Conservation (phyloP, 2,329 filamentous ascomycete species). For the Verticillium nonalfalfae region DNA sequence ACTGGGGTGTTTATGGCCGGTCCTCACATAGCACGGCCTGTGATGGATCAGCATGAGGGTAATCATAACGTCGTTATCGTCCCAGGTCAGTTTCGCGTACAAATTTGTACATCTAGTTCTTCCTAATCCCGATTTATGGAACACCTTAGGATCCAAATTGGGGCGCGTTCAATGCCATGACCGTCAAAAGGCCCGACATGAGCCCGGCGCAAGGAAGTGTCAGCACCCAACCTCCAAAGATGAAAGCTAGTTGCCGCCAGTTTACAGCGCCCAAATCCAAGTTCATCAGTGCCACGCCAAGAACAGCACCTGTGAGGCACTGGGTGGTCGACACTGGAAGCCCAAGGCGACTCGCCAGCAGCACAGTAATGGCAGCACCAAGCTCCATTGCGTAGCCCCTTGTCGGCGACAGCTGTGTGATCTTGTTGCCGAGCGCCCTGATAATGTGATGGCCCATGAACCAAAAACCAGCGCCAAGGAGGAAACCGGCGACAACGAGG, state of each 20-base stretch:
- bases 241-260: slow-evolving; percentile 17
- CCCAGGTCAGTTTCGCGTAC: too few relatives aligned
- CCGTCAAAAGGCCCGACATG: slow-evolving; percentile 15
- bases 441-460: slow-evolving; percentile 33
- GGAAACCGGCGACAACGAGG: slow-evolving; percentile 25
- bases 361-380: slow-evolving; percentile 27
- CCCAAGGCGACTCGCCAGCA: slow-evolving; percentile 14
- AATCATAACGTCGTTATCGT: too few relatives aligned
- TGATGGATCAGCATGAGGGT: too few relatives aligned
- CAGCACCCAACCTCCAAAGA: slow-evolving; percentile 18
- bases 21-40: too few relatives aligned
- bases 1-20: too few relatives aligned
- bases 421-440: slow-evolving; percentile 29
- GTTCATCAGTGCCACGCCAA: slow-evolving; percentile 18
- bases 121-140: not conserved
- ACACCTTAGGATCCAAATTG: slow-evolving; percentile 6
- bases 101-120: not conserved
- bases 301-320: slow-evolving; percentile 17
- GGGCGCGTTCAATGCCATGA: slow-evolving; percentile 17
- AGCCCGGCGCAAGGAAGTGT: slow-evolving; percentile 16
- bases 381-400: slow-evolving; percentile 30
- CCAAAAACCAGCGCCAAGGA: slow-evolving; percentile 32
- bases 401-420: slow-evolving; percentile 30
- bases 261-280: slow-evolving; percentile 15
- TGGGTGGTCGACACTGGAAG: slow-evolving; percentile 20